Evolutionary conservation across 2,329 filamentous ascomycete genomes (phyloP), one percentile per base, ranked within the genome.

Genomic region (Fusarium tupiense): DNA sequence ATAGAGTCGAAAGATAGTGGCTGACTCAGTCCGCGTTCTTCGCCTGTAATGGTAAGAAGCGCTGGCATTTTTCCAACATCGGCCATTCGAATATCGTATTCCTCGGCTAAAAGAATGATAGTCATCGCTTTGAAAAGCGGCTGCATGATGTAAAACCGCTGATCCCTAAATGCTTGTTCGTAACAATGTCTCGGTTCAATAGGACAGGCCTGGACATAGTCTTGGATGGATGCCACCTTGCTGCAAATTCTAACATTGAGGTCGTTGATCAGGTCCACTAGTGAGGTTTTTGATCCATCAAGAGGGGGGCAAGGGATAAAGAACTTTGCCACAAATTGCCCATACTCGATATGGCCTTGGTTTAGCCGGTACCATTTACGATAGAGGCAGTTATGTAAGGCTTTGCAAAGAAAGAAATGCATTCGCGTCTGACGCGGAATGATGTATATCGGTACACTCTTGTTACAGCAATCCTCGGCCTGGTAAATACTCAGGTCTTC

Each of bases 161-260:
- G 7, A 4, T 35, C 49, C 5, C 31, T 35, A 9, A 52, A 52
- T 7, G 7, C 13, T 52, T 20, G 31, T 19, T 24, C 4, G 2
- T 3, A 3, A 6, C 8, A 19, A 1, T 13, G 1, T 9, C 22
- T 24, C 29, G 16, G 5, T 10, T 10, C 29, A 20, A 14, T 7
- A 19, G 49, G 49, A 4, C 10, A 24, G 0, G 4, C 6, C 16
- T 52, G 22, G 49, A 35, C 3, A n/a, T 24, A 20, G 16, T 52
- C 22, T 3, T 52, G 31, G 10, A 52, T 19, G 0, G 22, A 52
- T n/a, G 22, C 29, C 22, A 35, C 49, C 49, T 50, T 31, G 14
- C 22, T 33, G 29, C 47, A 52, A 52, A 33, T 35, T 14, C 47
- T 24, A 19, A 8, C 16, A 52, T 52, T 33, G 31, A 52, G 22